A percentile compares a stretch with the other conserved stretches of the same genome.
Evolutionary conservation across 768 basidiomycete species (phyloP).

Genomic region (Daedalea quercina): DNA sequence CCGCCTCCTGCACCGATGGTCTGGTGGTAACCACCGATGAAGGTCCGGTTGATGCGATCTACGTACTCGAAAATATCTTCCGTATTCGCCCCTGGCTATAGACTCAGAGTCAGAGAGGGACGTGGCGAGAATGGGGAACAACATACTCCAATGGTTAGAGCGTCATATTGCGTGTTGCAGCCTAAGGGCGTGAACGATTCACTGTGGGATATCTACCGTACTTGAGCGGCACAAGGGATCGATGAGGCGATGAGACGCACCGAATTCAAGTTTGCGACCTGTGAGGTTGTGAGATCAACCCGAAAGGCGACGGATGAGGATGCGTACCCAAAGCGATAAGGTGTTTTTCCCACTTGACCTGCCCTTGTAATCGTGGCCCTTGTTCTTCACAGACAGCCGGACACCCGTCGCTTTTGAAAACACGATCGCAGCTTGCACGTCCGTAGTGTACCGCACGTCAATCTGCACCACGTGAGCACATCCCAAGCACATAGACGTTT

Average conservation of each 20-base stretch:
- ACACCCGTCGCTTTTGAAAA: constrained; percentile 20
- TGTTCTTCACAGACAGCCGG: constrained; percentile 26
- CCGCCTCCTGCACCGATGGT: constrained; percentile 34
- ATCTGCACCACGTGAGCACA: constrained; percentile 13
- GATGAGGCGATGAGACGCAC: constrained; percentile 1
- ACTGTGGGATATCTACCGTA: constrained; percentile 12
- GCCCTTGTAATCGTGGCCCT: constrained; percentile 30
- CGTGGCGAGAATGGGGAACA: not conserved
- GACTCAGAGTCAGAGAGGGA: not conserved
- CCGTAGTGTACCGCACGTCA: constrained; percentile 14
- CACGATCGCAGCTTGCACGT: constrained; percentile 20
- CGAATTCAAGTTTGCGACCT: constrained; percentile 14
- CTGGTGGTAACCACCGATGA: constrained; percentile 28
- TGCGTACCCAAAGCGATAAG: constrained; percentile 21
- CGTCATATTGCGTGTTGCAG: constrained; percentile 19
- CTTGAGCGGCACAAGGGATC: not conserved
- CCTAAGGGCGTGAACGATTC: constrained; percentile 11
- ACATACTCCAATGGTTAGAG: constrained; percentile 25
- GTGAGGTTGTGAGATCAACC: not conserved
- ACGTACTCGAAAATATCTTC: constrained; percentile 29
- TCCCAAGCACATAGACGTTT: not conserved
- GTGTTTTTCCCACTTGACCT: constrained; percentile 20
- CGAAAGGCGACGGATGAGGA: not conserved
- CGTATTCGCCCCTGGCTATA: constrained; percentile 26
- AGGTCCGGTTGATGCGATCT: constrained; percentile 28